phyloP scores from a whole-genome alignment of 176 grass and related monocot species.

The Oryza brachyantha region DNA sequence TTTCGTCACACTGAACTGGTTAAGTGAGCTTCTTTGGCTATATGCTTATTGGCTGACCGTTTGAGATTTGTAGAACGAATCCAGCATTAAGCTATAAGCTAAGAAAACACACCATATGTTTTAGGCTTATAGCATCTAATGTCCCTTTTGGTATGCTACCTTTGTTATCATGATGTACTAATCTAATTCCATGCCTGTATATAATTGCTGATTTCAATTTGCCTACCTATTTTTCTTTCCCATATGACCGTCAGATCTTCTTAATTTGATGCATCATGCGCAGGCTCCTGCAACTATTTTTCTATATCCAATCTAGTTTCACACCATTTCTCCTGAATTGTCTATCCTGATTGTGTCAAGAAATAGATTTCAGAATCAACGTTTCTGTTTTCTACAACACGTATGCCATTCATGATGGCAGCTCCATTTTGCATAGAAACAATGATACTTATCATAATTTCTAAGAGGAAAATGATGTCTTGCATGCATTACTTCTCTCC shows the following conservation, averaged over 20 bases:
- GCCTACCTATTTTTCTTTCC: not conserved
- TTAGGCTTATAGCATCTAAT: not conserved
- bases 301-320: not conserved
- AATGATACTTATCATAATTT: not conserved
- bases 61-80: not conserved
- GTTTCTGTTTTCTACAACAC: not conserved
- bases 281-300: not conserved
- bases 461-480: not conserved
- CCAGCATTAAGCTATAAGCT: not conserved
- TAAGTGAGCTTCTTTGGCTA: not conserved
- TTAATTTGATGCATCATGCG: not conserved
- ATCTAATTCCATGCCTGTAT: not conserved
- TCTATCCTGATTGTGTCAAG: not conserved
- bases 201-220: not conserved
- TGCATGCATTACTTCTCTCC: not conserved
- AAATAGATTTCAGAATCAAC: not conserved
- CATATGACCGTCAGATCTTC: not conserved
- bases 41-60: not conserved
- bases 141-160: not conserved
- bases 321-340: not conserved
- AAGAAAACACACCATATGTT: not conserved
- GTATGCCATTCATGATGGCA: not conserved
- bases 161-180: not conserved
- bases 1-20: not conserved
- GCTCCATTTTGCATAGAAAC: slow-evolving; percentile 21